Evolutionary conservation across 148 eudicot genomes (phyloP).

Genomic region (Vaccinium darrowii): DNA sequence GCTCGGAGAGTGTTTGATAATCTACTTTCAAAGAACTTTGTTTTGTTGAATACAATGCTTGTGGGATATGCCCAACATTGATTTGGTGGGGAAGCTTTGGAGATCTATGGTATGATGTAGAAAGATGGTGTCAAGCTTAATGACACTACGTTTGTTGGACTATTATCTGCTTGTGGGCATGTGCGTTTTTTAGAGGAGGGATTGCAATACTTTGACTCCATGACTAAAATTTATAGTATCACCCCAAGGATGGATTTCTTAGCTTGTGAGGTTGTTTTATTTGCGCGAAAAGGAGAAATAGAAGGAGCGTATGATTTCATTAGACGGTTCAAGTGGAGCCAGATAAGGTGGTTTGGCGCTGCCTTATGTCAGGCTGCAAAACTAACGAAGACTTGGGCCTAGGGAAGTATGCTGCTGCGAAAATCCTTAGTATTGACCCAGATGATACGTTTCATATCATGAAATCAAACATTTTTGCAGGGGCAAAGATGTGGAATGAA

Average conservation of each 20-base stretch:
- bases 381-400: conserved; percentile 29
- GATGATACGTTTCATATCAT: conserved; percentile 38
- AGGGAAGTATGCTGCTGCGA: conserved; percentile 40
- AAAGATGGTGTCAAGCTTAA: conserved; percentile 31
- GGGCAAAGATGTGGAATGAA: conserved; percentile 42
- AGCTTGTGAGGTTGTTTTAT: conserved; percentile 38
- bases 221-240: conserved; percentile 30
- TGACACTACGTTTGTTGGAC: conserved; percentile 37
- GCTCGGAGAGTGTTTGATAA: conserved; percentile 33
- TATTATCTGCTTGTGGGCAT: conserved; percentile 45
- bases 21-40: conserved; percentile 34
- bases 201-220: conserved; percentile 30
- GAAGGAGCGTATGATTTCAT: conserved; percentile 36
- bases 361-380: conserved; percentile 45
- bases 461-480: conserved; percentile 46
- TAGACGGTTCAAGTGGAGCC: conserved; percentile 14
- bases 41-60: conserved; percentile 48
- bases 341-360: conserved; percentile 47
- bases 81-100: conserved; percentile 38
- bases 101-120: conserved; percentile 34
- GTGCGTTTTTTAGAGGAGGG: conserved; percentile 34
- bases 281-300: conserved; percentile 33
- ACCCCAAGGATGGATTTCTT: conserved; percentile 38
- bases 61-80: conserved; percentile 47
- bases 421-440: conserved; percentile 39